These are phyloP conservation scores for Grammothele lineata DNA, from an alignment of 768 basidiomycete genomes.

Conservation along the genomic window DNA sequence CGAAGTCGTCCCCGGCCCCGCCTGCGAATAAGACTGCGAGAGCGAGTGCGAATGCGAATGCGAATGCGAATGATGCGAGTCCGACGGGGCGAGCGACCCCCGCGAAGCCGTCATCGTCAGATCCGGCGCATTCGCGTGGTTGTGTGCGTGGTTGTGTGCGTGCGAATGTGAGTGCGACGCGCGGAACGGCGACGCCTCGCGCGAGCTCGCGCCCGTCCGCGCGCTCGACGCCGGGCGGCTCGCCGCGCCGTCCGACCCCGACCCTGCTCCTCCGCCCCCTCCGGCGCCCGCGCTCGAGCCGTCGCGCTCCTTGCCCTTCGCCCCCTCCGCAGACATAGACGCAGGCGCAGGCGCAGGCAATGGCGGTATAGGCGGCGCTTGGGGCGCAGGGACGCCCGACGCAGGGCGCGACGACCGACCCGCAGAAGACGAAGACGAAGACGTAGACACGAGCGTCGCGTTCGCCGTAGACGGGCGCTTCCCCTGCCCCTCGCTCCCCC, in stretches of 20 bases:
- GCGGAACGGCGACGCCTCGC: background rate
- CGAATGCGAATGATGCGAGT: background rate
- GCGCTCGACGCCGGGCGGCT: background rate
- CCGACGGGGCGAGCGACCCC: background rate
- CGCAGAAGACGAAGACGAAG: background rate
- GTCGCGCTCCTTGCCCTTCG: no score
- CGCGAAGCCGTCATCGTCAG: background rate
- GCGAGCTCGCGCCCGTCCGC: background rate
- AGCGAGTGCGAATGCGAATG: no score
- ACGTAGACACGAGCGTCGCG: conserved; percentile 21
- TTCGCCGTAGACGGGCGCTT: conserved; percentile 40
- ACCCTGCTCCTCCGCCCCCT: background rate
- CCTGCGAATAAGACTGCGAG: no score
- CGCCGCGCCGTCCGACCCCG: no score
- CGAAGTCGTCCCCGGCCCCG: no score
- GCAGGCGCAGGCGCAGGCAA: background rate
- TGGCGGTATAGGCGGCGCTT: no score
- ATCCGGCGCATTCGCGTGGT: background rate
- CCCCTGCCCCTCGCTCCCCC: conserved; percentile 6
- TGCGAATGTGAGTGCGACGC: background rate
- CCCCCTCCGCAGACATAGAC: background rate
- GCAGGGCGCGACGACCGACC: background rate
- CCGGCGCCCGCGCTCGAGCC: background rate
- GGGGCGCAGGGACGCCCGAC: no score
- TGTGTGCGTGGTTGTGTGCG: no score